Evolutionary conservation across 768 basidiomycete species (phyloP).

Genomic region (Auricularia cornea): DNA sequence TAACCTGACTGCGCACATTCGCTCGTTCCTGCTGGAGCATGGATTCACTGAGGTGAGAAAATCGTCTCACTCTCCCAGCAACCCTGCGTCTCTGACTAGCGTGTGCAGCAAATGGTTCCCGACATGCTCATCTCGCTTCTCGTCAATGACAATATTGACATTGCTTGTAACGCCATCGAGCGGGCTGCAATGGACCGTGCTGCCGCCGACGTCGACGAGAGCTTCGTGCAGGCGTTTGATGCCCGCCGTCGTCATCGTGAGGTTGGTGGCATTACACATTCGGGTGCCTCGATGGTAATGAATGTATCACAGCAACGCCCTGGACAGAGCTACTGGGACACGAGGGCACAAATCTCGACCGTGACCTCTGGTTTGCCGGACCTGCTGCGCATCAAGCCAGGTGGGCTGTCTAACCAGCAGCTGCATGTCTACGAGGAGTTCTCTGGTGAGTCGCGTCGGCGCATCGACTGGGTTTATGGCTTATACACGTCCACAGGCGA

Average conservation of each 20-base stretch:
- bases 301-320: slow-evolving; percentile 44
- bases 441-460: not conserved
- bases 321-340: slow-evolving; percentile 85
- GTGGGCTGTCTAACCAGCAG: slow-evolving; percentile 76
- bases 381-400: slow-evolving; percentile 73
- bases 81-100: not conserved
- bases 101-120: slow-evolving; percentile 53
- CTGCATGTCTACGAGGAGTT: slow-evolving; percentile 94
- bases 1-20: slow-evolving; percentile 82
- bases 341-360: slow-evolving; percentile 57
- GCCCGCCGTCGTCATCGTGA: slow-evolving; percentile 80
- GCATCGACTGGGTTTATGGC: slow-evolving; percentile 36
- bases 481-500: slow-evolving; percentile 30
- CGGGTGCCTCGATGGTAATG: not conserved
- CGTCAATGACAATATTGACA: slow-evolving; percentile 86
- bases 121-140: slow-evolving; percentile 74
- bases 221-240: slow-evolving; percentile 74
- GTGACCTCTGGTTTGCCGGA: slow-evolving; percentile 76
- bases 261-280: slow-evolving; percentile 32
- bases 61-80: too few relatives aligned
- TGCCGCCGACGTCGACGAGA: slow-evolving; percentile 86
- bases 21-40: slow-evolving; percentile 73
- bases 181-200: slow-evolving; percentile 97
- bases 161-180: slow-evolving; percentile 90
- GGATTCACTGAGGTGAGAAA: slow-evolving; percentile 75